Conservation (phyloP, 1,284 basidiomycete genomes). For the Ceratobasidium sp. region DNA sequence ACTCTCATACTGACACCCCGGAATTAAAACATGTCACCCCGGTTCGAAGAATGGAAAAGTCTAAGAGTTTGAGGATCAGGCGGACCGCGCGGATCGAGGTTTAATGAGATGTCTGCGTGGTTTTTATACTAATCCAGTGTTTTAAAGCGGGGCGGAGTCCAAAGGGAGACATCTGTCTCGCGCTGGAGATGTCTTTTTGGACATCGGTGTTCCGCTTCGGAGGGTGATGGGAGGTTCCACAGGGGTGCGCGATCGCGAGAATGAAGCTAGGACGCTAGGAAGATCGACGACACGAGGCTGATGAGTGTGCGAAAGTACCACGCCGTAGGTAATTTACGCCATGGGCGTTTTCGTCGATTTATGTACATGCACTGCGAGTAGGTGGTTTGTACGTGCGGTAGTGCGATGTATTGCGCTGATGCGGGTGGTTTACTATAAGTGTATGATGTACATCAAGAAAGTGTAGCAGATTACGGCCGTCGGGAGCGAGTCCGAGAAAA, state of each 20-base stretch:
- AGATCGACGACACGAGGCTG: conserved; percentile 17
- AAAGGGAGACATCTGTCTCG: conserved; percentile 8
- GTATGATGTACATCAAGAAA: neutral
- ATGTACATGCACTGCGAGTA: neutral
- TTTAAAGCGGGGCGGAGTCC: conserved; percentile 7
- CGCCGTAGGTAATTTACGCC: neutral
- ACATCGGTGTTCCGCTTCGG: conserved; percentile 12
- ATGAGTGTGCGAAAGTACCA: neutral
- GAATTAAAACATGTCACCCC: no score
- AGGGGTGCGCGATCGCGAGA: conserved; percentile 1
- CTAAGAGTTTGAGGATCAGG: no score
- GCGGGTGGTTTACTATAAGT: neutral
- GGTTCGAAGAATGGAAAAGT: no score
- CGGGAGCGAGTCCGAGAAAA: neutral
- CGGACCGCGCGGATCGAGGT: neutral
- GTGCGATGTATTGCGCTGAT: no score
- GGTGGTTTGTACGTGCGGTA: no score
- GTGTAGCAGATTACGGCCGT: conserved; percentile 20
- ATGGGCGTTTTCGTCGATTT: neutral
- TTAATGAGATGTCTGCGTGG: no score
- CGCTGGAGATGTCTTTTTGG: conserved; percentile 6
- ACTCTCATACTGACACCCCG: no score
- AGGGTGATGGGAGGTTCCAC: conserved; percentile 11
- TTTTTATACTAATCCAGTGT: neutral
- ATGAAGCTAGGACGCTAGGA: neutral